A percentile compares a stretch with the other conserved stretches of the same genome.
Conservation (phyloP, 108 stramenopile species). For the Cyclostephanos tholiformis region DNA sequence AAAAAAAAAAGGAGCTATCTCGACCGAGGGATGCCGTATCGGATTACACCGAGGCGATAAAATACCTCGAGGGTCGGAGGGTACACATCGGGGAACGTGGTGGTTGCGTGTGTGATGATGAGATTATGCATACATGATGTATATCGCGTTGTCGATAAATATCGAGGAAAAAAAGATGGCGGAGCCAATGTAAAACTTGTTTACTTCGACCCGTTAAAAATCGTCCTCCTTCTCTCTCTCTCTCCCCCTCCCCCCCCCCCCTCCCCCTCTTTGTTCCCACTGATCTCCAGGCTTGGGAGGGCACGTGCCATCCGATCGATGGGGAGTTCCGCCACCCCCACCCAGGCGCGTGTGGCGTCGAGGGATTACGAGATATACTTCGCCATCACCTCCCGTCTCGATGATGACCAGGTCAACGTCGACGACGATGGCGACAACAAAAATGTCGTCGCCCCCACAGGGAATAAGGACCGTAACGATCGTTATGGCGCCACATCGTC, state of each 20-base stretch:
- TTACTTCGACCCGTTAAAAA: too few relatives aligned
- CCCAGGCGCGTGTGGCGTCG: slow-evolving; percentile 49
- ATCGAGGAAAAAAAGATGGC: too few relatives aligned
- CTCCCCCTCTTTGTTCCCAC: neutral
- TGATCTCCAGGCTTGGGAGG: slow-evolving; percentile 45
- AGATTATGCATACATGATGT: slow-evolving; percentile 11
- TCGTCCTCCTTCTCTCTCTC: neutral
- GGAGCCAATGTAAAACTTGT: too few relatives aligned
- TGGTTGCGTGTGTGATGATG: slow-evolving; percentile 60
- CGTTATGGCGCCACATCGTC: neutral
- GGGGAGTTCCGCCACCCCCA: slow-evolving; percentile 36
- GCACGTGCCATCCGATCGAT: slow-evolving; percentile 63
- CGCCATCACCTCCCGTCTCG: slow-evolving; percentile 48
- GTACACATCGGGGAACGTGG: slow-evolving; percentile 76
- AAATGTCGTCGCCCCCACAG: slow-evolving; percentile 25
- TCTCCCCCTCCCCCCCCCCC: too few relatives aligned
- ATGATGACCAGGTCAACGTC: slow-evolving; percentile 62
- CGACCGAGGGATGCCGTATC: slow-evolving; percentile 46
- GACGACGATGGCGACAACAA: too few relatives aligned
- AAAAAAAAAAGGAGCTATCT: slow-evolving; percentile 37
- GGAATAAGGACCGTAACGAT: neutral
- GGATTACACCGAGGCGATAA: slow-evolving; percentile 67
- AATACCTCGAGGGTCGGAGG: slow-evolving; percentile 57
- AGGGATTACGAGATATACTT: slow-evolving; percentile 65
- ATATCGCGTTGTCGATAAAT: neutral